Evolutionary conservation across 208 protist genomes (phyloP), one percentile per base, ranked within the genome.

Genomic region (Trypanosoma cruzi): DNA sequence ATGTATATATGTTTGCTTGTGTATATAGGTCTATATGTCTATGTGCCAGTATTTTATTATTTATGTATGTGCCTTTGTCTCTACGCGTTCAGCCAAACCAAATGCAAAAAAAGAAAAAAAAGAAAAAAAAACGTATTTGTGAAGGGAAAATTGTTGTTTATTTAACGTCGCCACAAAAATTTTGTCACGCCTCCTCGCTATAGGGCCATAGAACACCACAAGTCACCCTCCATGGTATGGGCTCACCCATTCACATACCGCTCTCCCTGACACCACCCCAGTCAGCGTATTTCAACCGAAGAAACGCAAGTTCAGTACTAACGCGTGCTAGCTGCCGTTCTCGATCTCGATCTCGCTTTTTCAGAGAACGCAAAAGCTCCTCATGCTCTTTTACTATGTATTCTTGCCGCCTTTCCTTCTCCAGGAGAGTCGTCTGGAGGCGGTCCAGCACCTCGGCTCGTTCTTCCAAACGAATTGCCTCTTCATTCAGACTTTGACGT

Each of bases 201-300:
- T 40, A 10, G 36, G 10, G 10, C 36, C 36, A 4, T 40, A 4
- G 10, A 4, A 40, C 36, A 40, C 36, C 36, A 40, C 36, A 40
- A 40, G 10, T 4, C 36, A 40, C n/a, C 44, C 24, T 62, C 34
- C 40, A 13, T 59, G 16, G 3, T 20, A 4, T 7, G 4, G 16
- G 26, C n/a, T 36, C 10, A 29, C 29, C 34, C 29, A n/a, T 52
- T 61, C 36, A 66, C 26, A 32, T 2, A 22, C 28, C 5, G 0
- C 59, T 34, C 44, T 61, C 54, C 3, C 22, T 36, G 31, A 37
- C 34, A 37, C 54, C 26, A 58, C 54, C 42, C 65, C 65, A 71
- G 34, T 71, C 65, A 54, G 36, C 55, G 28, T 71, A 63, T 28
- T 64, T 71, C 29, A 71, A 13, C 18, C 65, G 54, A 22, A 71